Evolutionary conservation across 202 grass and related monocot genomes (phyloP).

Genomic region (Hordeum pubiflorum): DNA sequence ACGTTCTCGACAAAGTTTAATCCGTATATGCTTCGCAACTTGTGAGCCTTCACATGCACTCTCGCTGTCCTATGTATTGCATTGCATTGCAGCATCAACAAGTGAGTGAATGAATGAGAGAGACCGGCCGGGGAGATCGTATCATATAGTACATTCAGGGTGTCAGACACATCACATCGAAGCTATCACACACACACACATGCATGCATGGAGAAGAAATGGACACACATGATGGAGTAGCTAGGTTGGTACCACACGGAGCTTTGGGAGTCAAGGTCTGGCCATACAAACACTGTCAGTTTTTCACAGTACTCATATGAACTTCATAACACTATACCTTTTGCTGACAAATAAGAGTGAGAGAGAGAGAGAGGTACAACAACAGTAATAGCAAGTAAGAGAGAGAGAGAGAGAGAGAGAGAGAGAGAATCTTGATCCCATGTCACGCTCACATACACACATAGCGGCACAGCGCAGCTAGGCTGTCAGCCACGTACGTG

Average conservation of each 20-base stretch:
- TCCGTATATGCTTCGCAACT: not conserved
- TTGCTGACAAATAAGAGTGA: not conserved
- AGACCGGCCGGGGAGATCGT: not conserved
- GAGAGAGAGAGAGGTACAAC: conserved; percentile 14
- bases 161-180: not conserved
- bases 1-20: not conserved
- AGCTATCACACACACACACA: not conserved
- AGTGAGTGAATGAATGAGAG: not conserved
- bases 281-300: conserved; percentile 1
- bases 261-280: not conserved
- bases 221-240: not conserved
- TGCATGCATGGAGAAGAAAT: not conserved
- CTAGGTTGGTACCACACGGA: not conserved
- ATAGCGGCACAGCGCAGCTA: not conserved
- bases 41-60: conserved; percentile 3
- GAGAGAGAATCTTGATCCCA: conserved; percentile 1
- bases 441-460: conserved; percentile 48
- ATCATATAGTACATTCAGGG: not conserved
- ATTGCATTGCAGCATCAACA: not conserved
- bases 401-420: not conserved
- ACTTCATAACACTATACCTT: conserved; percentile 32
- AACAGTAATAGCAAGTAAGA: not conserved
- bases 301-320: conserved; percentile 12
- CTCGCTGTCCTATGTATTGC: not conserved
- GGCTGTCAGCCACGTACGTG: conserved; percentile 19